phyloP scores from a whole-genome alignment of 2,329 filamentous ascomycete genomes.

The Colletotrichum sp. region DNA sequence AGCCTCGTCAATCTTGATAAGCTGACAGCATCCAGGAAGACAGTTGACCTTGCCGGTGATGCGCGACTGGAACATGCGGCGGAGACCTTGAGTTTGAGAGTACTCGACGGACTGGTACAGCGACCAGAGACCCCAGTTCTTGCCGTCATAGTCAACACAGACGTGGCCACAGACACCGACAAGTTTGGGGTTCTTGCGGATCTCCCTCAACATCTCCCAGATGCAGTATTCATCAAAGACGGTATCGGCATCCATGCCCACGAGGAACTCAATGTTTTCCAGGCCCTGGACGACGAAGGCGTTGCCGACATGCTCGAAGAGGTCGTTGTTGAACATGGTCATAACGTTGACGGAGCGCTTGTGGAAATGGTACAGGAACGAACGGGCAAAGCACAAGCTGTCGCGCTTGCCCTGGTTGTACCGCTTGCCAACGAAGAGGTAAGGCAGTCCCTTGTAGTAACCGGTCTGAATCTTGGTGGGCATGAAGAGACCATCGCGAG shows the following conservation, averaged over 20 bases:
- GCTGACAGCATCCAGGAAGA: conserved; percentile 53
- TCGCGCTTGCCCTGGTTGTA: conserved; percentile 57
- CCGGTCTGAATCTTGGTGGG: conserved; percentile 49
- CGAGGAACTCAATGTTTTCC: conserved; percentile 45
- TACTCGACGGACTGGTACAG: conserved; percentile 55
- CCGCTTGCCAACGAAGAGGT: conserved; percentile 52
- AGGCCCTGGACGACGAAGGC: conserved; percentile 43
- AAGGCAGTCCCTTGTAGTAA: conserved; percentile 49
- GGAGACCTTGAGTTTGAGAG: conserved; percentile 50
- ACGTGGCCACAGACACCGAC: conserved; percentile 55
- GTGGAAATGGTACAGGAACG: conserved; percentile 54
- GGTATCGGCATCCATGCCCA: conserved; percentile 55
- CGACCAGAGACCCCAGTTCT: conserved; percentile 48
- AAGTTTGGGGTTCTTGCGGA: conserved; percentile 45
- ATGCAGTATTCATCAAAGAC: conserved; percentile 51
- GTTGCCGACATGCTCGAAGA: conserved; percentile 45
- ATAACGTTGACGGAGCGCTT: conserved; percentile 43
- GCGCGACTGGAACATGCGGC: conserved; percentile 53
- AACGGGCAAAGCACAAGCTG: conserved; percentile 53
- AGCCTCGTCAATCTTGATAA: conserved; percentile 53
- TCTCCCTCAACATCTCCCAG: conserved; percentile 47
- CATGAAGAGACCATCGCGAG: conserved; percentile 51
- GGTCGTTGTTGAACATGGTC: conserved; percentile 51
- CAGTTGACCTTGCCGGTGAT: conserved; percentile 56
- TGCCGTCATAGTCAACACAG: conserved; percentile 48